A percentile compares a stretch with the other conserved stretches of the same genome.
phyloP scores from a whole-genome alignment of 495 filamentous ascomycete genomes.

The Xylaria acuta region DNA sequence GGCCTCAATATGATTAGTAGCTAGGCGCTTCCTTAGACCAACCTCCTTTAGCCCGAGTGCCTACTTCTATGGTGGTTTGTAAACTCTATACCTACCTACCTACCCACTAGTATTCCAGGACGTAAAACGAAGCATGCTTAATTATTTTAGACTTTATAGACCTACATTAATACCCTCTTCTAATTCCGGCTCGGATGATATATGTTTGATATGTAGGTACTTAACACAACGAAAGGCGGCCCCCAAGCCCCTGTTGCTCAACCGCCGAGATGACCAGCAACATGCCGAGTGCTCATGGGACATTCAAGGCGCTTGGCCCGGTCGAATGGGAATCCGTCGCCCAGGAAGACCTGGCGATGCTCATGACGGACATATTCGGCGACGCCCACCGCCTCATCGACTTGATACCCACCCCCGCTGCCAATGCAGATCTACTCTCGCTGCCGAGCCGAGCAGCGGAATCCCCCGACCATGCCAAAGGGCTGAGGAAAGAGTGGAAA shows the following conservation, averaged over 20 bases:
- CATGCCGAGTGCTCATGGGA: slow-evolving; percentile 73
- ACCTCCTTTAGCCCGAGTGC: too few relatives aligned
- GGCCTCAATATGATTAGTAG: slow-evolving; percentile 18
- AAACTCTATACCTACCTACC: background rate
- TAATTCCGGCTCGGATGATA: background rate
- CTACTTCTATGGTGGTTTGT: too few relatives aligned
- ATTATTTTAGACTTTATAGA: background rate
- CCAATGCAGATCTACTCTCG: slow-evolving; percentile 10
- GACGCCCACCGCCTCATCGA: slow-evolving; percentile 74
- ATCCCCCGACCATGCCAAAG: slow-evolving; percentile 36
- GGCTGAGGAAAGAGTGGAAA: slow-evolving; percentile 86
- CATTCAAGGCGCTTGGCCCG: slow-evolving; percentile 76
- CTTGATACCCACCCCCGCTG: slow-evolving; percentile 64
- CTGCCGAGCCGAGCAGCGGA: slow-evolving; percentile 25
- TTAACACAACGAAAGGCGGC: background rate
- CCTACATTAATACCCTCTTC: too few relatives aligned
- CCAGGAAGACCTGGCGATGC: slow-evolving; percentile 58
- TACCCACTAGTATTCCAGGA: background rate
- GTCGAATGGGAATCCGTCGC: slow-evolving; percentile 69
- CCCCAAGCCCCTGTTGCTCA: background rate
- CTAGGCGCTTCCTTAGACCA: too few relatives aligned
- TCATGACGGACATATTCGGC: slow-evolving; percentile 63
- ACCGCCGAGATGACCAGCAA: background rate
- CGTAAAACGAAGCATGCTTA: background rate
- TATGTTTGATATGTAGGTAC: background rate